These are phyloP conservation scores for Neurospora sp. DNA, from an alignment of 495 filamentous ascomycete species.

Conservation along the genomic window DNA sequence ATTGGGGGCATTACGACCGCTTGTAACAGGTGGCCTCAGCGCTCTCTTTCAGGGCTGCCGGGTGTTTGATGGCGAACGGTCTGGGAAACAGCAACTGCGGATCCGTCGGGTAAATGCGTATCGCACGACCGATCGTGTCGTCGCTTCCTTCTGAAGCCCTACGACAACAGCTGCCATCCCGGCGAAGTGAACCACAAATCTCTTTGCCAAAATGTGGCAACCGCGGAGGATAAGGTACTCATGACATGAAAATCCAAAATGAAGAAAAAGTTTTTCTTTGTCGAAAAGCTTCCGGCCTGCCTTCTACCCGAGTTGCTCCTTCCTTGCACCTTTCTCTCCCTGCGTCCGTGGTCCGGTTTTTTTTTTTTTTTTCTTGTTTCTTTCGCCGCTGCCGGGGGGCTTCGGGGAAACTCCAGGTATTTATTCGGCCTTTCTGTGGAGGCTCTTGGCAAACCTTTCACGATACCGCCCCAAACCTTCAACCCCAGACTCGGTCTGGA, in stretches of 20 bases:
- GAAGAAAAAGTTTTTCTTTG: neutral
- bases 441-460: neutral
- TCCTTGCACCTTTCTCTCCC: neutral
- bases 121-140: neutral
- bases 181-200: neutral
- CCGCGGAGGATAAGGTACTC: neutral
- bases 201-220: neutral
- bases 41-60: neutral
- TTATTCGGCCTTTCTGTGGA: constrained; percentile 1
- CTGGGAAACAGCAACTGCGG: neutral
- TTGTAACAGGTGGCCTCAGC: neutral
- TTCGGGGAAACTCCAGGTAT: neutral
- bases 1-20: neutral
- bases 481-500: neutral
- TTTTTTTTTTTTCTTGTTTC: neutral
- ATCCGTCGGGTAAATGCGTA: neutral
- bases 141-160: neutral
- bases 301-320: neutral
- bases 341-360: neutral
- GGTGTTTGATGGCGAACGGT: neutral
- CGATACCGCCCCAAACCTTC: neutral
- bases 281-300: neutral
- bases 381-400: neutral
- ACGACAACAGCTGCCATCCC: neutral
- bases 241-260: neutral